Conservation (phyloP, 2,329 filamentous ascomycete genomes). For the Apiospora malaysiana region DNA sequence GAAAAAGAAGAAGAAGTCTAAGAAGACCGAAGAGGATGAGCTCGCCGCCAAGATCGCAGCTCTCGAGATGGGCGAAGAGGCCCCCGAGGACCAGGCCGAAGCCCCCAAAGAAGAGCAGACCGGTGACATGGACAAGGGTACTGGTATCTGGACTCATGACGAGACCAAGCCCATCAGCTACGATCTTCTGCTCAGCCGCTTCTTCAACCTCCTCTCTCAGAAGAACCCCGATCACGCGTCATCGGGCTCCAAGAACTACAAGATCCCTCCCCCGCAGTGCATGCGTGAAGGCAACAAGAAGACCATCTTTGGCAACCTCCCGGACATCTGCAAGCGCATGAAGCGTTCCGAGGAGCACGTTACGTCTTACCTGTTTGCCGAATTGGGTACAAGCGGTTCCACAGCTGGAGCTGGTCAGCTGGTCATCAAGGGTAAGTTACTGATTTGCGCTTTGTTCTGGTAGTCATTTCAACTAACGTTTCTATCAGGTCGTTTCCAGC, state of each 20-base stretch:
- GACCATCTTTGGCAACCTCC: constrained; percentile 99
- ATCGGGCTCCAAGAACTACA: constrained; percentile 92
- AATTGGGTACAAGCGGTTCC: constrained; percentile 95
- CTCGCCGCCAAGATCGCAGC: constrained; percentile 67
- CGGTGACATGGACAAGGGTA: constrained; percentile 86
- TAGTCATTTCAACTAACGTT: neutral
- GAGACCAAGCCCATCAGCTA: constrained; percentile 81
- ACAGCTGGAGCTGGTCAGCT: constrained; percentile 91
- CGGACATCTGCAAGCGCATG: constrained; percentile 99
- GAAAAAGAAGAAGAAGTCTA: constrained; percentile 71
- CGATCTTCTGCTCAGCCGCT: constrained; percentile 83
- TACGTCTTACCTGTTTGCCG: constrained; percentile 94
- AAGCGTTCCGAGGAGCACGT: constrained; percentile 98
- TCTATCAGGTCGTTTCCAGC: constrained; percentile 76
- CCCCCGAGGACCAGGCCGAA: constrained; percentile 42
- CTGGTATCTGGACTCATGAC: constrained; percentile 88
- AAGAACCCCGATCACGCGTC: constrained; percentile 96
- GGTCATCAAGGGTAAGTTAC: constrained; percentile 83
- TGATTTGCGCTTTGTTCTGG: neutral
- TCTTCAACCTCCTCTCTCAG: constrained; percentile 93
- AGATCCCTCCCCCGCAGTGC: constrained; percentile 98
- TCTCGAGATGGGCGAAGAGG: constrained; percentile 69
- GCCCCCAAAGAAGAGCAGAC: constrained; percentile 59
- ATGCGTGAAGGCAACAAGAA: constrained; percentile 99
- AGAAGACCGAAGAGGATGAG: constrained; percentile 55